Evolutionary conservation across 306 rosid species (phyloP).

Genomic region (Hippophae rhamnoides): DNA sequence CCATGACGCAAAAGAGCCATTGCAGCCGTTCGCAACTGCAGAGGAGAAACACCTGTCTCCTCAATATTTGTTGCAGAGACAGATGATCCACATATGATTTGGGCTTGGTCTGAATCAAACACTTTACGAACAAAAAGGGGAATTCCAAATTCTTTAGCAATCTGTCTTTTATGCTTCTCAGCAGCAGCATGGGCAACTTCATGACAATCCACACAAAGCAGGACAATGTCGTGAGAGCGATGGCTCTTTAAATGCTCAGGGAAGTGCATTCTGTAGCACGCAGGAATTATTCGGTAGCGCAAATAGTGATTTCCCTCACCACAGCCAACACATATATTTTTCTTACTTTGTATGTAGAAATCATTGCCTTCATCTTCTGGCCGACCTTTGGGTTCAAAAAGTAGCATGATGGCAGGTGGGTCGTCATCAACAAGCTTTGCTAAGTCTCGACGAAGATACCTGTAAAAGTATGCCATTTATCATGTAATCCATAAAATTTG

Average conservation of each 20-base stretch:
- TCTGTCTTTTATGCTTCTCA: conserved; percentile 73
- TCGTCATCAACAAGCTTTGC: conserved; percentile 73
- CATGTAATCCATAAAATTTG: conserved; percentile 15
- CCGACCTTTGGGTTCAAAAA: conserved; percentile 95
- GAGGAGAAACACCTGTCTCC: conserved; percentile 84
- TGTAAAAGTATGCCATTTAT: conserved; percentile 25
- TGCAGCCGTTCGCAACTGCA: conserved; percentile 82
- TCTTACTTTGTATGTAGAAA: conserved; percentile 87
- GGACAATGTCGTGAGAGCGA: conserved; percentile 92
- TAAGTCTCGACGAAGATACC: conserved; percentile 75
- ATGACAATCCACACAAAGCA: conserved; percentile 96
- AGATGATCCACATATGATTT: conserved; percentile 19
- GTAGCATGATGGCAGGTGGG: conserved; percentile 91
- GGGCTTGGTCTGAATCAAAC: conserved; percentile 40
- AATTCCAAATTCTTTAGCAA: conserved; percentile 81
- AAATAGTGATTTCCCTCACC: conserved; percentile 90
- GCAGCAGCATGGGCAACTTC: conserved; percentile 97
- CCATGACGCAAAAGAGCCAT: conserved; percentile 93
- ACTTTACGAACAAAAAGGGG: conserved; percentile 80
- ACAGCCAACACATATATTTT: conserved; percentile 92
- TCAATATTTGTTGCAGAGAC: conserved; percentile 24
- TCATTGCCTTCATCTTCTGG: conserved; percentile 97
- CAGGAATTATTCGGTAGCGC: conserved; percentile 87
- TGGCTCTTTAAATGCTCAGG: conserved; percentile 98
- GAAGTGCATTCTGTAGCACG: conserved; percentile 91